A percentile compares a stretch with the other conserved stretches of the same genome.
These are phyloP conservation scores for Penicillium brasilianum DNA, from an alignment of 2,329 filamentous ascomycete species.

Conservation along the genomic window DNA sequence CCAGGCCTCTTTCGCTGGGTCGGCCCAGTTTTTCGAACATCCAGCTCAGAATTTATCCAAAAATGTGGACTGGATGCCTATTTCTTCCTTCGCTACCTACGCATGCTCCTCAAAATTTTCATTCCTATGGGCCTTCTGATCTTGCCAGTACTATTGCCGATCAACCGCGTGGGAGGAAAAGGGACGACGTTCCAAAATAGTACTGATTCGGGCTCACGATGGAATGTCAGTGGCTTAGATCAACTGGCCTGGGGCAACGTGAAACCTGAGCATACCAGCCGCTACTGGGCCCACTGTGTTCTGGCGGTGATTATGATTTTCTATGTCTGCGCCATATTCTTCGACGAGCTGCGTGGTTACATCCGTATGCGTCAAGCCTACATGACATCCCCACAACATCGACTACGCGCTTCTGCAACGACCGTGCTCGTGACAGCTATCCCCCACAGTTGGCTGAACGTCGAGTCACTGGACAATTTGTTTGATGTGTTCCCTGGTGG, in stretches of 20 bases:
- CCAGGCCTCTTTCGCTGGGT: slow-evolving; percentile 60
- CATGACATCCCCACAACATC: slow-evolving; percentile 91
- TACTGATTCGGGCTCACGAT: slow-evolving; percentile 43
- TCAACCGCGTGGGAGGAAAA: slow-evolving; percentile 77
- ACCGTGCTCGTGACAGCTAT: slow-evolving; percentile 93
- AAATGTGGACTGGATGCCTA: slow-evolving; percentile 97
- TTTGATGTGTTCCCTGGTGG: slow-evolving; percentile 97
- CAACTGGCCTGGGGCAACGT: slow-evolving; percentile 88
- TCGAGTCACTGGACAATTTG: slow-evolving; percentile 78
- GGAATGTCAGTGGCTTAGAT: slow-evolving; percentile 71
- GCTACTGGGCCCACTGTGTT: slow-evolving; percentile 84
- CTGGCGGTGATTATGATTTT: slow-evolving; percentile 77
- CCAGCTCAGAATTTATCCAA: slow-evolving; percentile 82
- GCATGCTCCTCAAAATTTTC: slow-evolving; percentile 88
- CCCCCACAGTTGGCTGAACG: slow-evolving; percentile 85
- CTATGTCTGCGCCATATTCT: slow-evolving; percentile 88
- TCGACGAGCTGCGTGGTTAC: slow-evolving; percentile 82
- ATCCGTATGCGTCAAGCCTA: slow-evolving; percentile 94
- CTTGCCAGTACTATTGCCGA: slow-evolving; percentile 80
- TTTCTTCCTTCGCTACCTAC: slow-evolving; percentile 91
- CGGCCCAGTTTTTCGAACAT: slow-evolving; percentile 67
- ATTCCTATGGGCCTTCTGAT: slow-evolving; percentile 78
- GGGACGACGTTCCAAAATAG: slow-evolving; percentile 60
- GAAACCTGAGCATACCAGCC: slow-evolving; percentile 63
- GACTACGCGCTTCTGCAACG: slow-evolving; percentile 88